Evolutionary conservation across 805 yeast species (phyloP), one percentile per base, ranked within the genome.

Genomic region (Candida fluviatilis): DNA sequence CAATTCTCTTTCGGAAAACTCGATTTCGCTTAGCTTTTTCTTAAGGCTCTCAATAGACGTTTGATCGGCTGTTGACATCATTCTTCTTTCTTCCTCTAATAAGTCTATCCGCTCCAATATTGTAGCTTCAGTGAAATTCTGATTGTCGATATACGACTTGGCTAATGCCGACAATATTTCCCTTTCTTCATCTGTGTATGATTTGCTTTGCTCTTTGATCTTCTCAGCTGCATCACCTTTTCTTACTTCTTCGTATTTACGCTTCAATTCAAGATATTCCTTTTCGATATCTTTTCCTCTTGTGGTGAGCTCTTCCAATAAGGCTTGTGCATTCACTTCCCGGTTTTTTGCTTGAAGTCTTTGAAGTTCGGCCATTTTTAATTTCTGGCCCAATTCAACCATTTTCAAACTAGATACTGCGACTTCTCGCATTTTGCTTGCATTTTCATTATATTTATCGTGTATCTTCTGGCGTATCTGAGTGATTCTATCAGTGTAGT

Each of bases 31-130:
- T 4, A 72, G 58, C 30, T 64, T 67, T 13, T 44, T 44, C 38
- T 62, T 65, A 32, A 77, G 69, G n/a, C 56, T 58, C 27, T 67
- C 62, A 12, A 67, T 49, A 0, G 73, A 58, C 26, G 61, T 58
- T 35, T 52, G 50, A 40, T 68, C 72, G 3, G 66, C 68, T 8
- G 63, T 54, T 1, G 69, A 47, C 51, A 63, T 52, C 17, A 64
- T 54, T 2, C 63, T 52, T 35, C 60, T 50, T 38, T 74, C 82
- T 14, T 76, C 75, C 35, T 72, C 71, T 18, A 79, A 57, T 25
- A 64, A 58, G 18, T 61, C 62, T 21, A 79, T 68, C 34, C 60
- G 63, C 10, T 60, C 68, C 23, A 58, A 42, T 7, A 80, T 54
- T 34, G 49, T 50, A 3, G 40, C 44, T 41, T 70, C 68, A 15